Evolutionary conservation across 345 rosid species (phyloP), one percentile per base, ranked within the genome.

Genomic region (Durio zibethinus): DNA sequence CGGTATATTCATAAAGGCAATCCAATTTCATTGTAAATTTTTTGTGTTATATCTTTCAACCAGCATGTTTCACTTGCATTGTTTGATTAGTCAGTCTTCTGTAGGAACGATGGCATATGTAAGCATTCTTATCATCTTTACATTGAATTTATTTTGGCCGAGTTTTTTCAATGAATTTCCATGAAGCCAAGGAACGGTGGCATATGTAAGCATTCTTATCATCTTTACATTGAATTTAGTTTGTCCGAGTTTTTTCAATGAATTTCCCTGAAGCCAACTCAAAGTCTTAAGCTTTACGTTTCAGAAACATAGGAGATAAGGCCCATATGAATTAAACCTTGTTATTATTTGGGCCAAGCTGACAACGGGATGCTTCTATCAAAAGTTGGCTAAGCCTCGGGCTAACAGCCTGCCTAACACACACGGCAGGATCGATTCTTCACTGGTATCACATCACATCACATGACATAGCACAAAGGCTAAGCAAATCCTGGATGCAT

Each of bases 21-120:
- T 52, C 64, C 50, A 57, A 77, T 61, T 40, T 81, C 66, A 47
- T 0, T 70, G 76, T 80, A 76, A 70, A 61, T 75, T 74, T n/a
- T n/a, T 53, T 53, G 2, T 66, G 40, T 10, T 66, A 5, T 54
- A 20, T 62, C n/a, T 31, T 7, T n/a, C 7, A 14, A 45, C 31
- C 2, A 35, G 68, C 69, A 60, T 59, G 77, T 40, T 15, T 50
- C 25, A 60, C 54, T 57, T 43, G 66, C 56, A 43, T 71, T 50
- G 74, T 61, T 50, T 71, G 74, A 50, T 48, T 9, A 71, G 18
- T 70, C 15, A 47, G 56, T 71, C 43, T 10, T 48, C 6, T 48
- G 10, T 70, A 9, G 38, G 21, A 47, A 27, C 23, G 21, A 47
- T 47, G 57, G 25, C 35, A 47, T 27, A 15, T 68, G 21, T 45